Conservation (phyloP, 257 asterid species). For the Solanum commersonii region DNA sequence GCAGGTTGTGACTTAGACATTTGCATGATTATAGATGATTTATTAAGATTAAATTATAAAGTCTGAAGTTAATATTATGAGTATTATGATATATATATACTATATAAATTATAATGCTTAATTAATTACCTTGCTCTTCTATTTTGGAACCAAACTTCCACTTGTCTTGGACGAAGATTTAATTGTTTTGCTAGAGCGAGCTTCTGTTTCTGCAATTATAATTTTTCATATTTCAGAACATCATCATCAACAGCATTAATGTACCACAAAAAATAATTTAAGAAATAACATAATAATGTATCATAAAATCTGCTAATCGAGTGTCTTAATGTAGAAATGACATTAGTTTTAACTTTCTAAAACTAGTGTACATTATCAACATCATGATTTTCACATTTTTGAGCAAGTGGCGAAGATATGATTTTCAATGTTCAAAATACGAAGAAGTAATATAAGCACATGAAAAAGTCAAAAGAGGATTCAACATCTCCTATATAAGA, state of each 20-base stretch:
- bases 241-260: neutral
- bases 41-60: neutral
- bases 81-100: neutral
- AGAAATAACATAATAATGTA: neutral
- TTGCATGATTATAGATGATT: neutral
- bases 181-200: conserved; percentile 66
- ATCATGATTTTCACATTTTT: too few relatives aligned
- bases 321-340: neutral
- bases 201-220: conserved; percentile 60
- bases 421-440: neutral
- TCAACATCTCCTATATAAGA: too few relatives aligned
- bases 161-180: conserved; percentile 89
- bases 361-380: too few relatives aligned
- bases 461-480: neutral
- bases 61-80: neutral
- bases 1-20: neutral
- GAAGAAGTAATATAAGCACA: neutral
- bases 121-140: conserved; percentile 72
- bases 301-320: neutral
- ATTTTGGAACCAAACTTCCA: conserved; percentile 96
- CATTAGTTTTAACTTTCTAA: too few relatives aligned
- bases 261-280: neutral
- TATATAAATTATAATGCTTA: neutral
- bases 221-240: neutral
- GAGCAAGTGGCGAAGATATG: neutral